Evolutionary conservation across 371 early-diverging fungal genomes (phyloP), one percentile per base, ranked within the genome.

Genomic region (Funneliformis caledonium): DNA sequence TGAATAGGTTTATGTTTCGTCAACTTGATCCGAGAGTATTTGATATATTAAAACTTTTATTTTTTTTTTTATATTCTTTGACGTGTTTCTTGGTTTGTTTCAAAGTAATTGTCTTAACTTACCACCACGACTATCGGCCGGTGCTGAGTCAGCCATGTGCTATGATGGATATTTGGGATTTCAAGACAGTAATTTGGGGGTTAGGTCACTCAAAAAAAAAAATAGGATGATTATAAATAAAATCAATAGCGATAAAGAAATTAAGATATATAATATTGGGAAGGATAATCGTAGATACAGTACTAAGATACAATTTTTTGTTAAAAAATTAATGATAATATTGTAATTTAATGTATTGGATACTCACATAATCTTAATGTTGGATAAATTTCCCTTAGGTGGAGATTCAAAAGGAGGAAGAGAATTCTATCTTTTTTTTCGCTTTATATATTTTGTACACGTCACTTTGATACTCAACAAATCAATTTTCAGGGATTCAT

Each of bases 41-140:
- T 56, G 56, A 56, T 56, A 56, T 16, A 56, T 4, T 19, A 14
- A 56, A 56, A 56, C 26, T 26, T 26, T 26, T 26, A 26, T 26
- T 26, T 56, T 4, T 19, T 37, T 37, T 37, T 37, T 37, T 37
- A 26, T 37, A 37, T 37, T 56, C 56, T 56, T 16, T 56, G 56
- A 56, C 33, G 33, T 42, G 43, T 68, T 68, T 42, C 43, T 64
- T 16, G 45, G 14, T 19, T 31, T 33, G 69, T 68, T 31, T 19
- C 12, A 74, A 33, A 68, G 19, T 9, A 73, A 22, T 14, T 77
- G 26, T 10, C 16, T 31, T 43, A 31, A 45, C 64, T 61, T 74
- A 76, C 81, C 76, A 48, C 81, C 81, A 81, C 81, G 81, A 83
- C 79, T 83, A 81, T 83, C 83, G 79, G 81, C 83, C 79, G 79